Evolutionary conservation across 192 early-diverging fungal species (phyloP), one percentile per base, ranked within the genome.

Genomic region (Linnemannia elongata): DNA sequence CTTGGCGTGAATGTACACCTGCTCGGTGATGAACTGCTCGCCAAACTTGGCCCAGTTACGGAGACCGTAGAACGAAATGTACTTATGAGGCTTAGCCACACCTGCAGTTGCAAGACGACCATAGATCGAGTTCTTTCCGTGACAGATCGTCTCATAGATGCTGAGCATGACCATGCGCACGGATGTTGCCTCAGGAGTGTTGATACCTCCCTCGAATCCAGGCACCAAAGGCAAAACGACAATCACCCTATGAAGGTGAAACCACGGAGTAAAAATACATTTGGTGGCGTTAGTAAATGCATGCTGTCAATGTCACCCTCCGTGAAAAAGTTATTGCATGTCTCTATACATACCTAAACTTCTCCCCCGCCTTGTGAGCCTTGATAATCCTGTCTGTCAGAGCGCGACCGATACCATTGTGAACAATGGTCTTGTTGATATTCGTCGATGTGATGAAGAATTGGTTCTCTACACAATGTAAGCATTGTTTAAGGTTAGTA

Each of bases 1-100:
- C 89, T 97, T 95, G 77, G 96, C 93, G 89, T 97, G 97, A 60
- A 97, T 94, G 82, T 97, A 97, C 17, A 97, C 92, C 79, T 95
- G 93, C 80, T 97, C 97, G 0, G 96, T 95, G 6, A 96, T 92
- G 81, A 88, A 93, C 49, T 89, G 77, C 12, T 86, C 88, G 73
- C 90, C 86, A 35, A 91, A 79, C 68, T 76, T 82, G 57, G 85
- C 85, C 85, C 85, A 87, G 72, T 87, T 87, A 9, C 85, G 79
- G 3, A 95, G 89, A 1, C 94, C 93, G 55, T 89, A 91, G 85
- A 95, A 95, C 17, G 90, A 90, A 52, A 95, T 93, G 77, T 95
- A 95, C 52, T 90, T 83, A 36, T 88, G 81, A 8, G 91, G 91
- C 38, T 88, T 85, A 49, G 42, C 24, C 3, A 94, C 89, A 35